Base-by-base conservation (phyloP, 768 basidiomycete genomes). In the Amanita thiersii region DNA sequence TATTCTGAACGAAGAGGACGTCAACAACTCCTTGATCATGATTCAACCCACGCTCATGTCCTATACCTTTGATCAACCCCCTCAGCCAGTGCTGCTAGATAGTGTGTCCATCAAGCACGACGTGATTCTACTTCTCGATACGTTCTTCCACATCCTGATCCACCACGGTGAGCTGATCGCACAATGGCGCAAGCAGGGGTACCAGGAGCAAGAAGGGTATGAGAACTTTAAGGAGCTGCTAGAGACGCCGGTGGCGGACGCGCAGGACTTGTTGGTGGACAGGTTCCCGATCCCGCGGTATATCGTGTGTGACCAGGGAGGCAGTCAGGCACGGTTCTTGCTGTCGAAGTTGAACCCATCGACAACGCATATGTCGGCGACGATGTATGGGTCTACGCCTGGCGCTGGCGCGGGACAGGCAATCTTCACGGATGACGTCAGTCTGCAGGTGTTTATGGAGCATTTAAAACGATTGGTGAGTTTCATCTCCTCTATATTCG, bases 31-130 rank as follows among this genome's bases (percentile, higher is more conserved):
- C 10, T 66, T 99, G 44, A 96, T 98, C 63, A 98, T 98, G 96
- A 99, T 99, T 38, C 96, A 99, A 61, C 96, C 96, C 2, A 99
- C 96, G 5, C 77, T 99, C 38, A 98, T 98, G 93, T 93, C 92
- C 2, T 99, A 98, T 63, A 84, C 86, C 5, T 86, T 98, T 58
- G 96, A 99, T 57, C 76, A 80, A 2, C 75, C 80, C 7, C 83
- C 96, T 10, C 88, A 92, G 52, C 96, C 96, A 12, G 94, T 98
- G 23, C 71, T 99, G 14, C 80, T 99, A 23, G 96, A 99, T 67
- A 93, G 89, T 39, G 82, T 99, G 33, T 98, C 94, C 37, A 97
- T 98, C 66, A 92, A 94, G 61, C 86, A 87, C 32, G 96, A 98
- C 54, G 90, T 93, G 47, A 82, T 99, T 55, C 80, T 99, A 21